Evolutionary conservation across 2,329 filamentous ascomycete species (phyloP).

Genomic region (Penicillium sp.): DNA sequence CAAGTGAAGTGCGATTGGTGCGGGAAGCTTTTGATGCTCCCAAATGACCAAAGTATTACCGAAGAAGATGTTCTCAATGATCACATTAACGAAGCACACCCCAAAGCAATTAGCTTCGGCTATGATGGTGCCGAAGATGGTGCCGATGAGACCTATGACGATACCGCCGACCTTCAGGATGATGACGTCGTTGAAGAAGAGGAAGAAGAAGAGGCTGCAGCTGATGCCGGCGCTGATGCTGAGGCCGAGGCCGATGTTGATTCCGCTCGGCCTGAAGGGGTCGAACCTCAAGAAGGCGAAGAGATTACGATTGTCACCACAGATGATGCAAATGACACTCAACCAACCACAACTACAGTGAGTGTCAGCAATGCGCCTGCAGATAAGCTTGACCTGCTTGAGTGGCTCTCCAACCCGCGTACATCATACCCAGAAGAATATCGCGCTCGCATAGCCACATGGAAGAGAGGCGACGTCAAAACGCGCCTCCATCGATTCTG

Average conservation of each 20-base stretch:
- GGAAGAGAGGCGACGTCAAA: conserved; percentile 28
- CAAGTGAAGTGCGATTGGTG: conserved; percentile 40
- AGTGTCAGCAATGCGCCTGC: conserved; percentile 1
- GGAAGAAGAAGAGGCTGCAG: neutral
- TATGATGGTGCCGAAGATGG: conserved; percentile 26
- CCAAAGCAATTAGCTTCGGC: conserved; percentile 29
- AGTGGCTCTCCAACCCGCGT: conserved; percentile 25
- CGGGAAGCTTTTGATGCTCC: conserved; percentile 34
- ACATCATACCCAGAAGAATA: conserved; percentile 19
- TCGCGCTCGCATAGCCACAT: conserved; percentile 15
- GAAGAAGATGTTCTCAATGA: conserved; percentile 33
- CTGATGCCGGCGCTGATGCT: conserved; percentile 11
- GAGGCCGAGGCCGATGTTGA: conserved; percentile 9
- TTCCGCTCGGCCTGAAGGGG: neutral
- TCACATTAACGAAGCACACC: conserved; percentile 38
- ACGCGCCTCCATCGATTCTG: conserved; percentile 36
- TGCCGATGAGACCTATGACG: conserved; percentile 15
- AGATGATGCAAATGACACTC: conserved; percentile 2
- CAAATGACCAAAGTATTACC: conserved; percentile 24
- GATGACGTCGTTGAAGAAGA: conserved; percentile 19
- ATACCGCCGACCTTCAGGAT: conserved; percentile 18
- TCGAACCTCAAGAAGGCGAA: conserved; percentile 14
- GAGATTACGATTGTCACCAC: conserved; percentile 19
- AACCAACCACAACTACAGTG: neutral
- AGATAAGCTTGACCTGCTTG: conserved; percentile 12